Base-by-base conservation (phyloP, 495 filamentous ascomycete genomes). In the Trichoderma asperelloides region DNA sequence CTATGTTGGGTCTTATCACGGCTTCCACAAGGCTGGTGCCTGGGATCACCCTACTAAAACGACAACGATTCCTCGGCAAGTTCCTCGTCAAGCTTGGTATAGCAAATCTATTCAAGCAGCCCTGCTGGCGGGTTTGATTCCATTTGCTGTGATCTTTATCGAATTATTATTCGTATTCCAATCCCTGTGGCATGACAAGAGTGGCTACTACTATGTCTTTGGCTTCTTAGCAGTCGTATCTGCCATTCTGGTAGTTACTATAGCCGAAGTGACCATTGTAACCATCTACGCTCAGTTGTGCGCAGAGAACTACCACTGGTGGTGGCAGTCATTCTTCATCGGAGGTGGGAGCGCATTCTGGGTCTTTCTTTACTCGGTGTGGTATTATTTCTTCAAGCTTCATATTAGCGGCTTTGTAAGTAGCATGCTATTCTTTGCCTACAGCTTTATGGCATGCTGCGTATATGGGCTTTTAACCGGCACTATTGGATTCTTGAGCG, bases 1-100 rank as follows among this genome's bases (percentile, higher is more conserved):
- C 13, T 96, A 96, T 72, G 76, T 88, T 4, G 93, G 93, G 25
- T 88, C 90, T 70, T 95, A 89, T 88, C 84, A 86, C 67, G 93
- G 93, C 27, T 94, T 85, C 74, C 81, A 85, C 25, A 81, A 82
- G 13, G 82, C 84, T 0, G 79, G 80, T 5, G 77, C 90, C 0
- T 97, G 92, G 90, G 90, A 91, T 66, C 91, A 95, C 75, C 93
- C 93, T 4, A 91, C 93, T 69, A 93, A 94, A 75, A 92, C 93
- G 9, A 88, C 85, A 63, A 79, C 80, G 21, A 84, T 91, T 49
- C 77, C 91, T 18, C 86, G 93, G 2, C 91, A 90, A 74, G 85
- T 96, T 13, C 93, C 93, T 6, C 75, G 75, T 11, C 91, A 93
- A 74, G 81, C 90, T 2, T 96, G 93, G 93, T 93, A 96, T 71